Base-by-base conservation (phyloP, 208 protist species). In the Phytomonas sp. region DNA sequence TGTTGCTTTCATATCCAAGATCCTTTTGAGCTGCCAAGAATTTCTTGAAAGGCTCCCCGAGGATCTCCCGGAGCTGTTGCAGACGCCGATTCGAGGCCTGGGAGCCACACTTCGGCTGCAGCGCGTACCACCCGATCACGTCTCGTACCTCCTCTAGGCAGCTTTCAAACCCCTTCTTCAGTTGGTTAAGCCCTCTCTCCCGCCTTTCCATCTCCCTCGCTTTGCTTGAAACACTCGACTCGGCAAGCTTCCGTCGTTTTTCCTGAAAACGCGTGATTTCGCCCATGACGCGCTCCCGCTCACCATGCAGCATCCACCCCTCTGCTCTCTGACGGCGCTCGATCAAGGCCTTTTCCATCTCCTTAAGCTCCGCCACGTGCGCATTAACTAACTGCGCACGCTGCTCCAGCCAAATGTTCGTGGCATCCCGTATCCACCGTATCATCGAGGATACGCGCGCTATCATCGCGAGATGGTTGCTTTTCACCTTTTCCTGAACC, bases 61-160 rank as follows among this genome's bases (percentile, higher is more conserved):
- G 23, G 17, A 31, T n/a, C 62, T 28, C 26, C 29, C 62, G 26
- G 23, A n/a, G 31, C 23, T 34, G 28, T 28, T 11, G 30, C 62
- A 26, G 26, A 36, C 33, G 9, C 36, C 9, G 36, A 13, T 9
- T 40, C 36, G 36, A 40, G 36, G 36, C 36, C 36, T 40, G 36
- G 6, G 36, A 40, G 36, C 36, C 36, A 9, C 36, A 40, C 36
- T 40, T 40, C 36, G 71, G 73, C 65, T 83, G 71, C 31, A 79
- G 78, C 60, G 82, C 36, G 60, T 86, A 75, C 81, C 84, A 89
- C 56, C 69, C 75, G 17, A 89, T 68, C 20, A 83, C 79, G 60
- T 86, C 71, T 4, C 79, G 74, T 6, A 89, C 70, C 51, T 87
- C 79, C 11, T 74, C 79, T 20, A 89, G 51, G 72, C 82, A 74